Base-by-base conservation (phyloP, 2,329 filamentous ascomycete genomes). In the Pseudopyricularia cyperi region DNA sequence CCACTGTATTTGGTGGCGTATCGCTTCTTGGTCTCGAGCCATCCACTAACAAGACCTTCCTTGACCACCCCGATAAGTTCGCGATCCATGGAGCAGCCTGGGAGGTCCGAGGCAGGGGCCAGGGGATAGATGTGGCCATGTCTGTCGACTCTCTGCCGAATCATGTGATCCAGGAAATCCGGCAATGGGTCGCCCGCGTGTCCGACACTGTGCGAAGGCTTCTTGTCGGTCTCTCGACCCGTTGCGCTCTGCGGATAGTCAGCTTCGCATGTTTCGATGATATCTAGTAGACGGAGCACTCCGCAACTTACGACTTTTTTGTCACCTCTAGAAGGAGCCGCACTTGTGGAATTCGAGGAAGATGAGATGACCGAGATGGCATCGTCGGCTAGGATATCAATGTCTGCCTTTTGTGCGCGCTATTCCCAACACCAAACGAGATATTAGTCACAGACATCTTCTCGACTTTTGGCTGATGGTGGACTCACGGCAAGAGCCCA, bases 181-280 rank as follows among this genome's bases (percentile, higher is more conserved):
- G 89, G 91, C 1, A 96, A 69, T 4, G 87, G 79, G 60, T 95
- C 89, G 1, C 90, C 90, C 2, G 90, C 89, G 62, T 79, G 88
- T n/a, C 91, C 90, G 7, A 96, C 77, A n/a, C 74, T 46, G 24
- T n/a, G 55, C 19, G 66, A 49, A n/a, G 26, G 19, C 46, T 46
- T 54, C 54, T 32, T 51, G 33, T 7, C 46, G 34, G 55, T 42
- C 44, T 32, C 37, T 32, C 44, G 8, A 4, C 28, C 11, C 9
- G 34, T 44, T 49, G 24, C 42, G 15, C n/a, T 30, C 46, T 37
- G 39, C 28, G 12, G 9, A 17, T 33, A 51, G 24, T 11, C 12
- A 17, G 28, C 28, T 30, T 14, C 6, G 37, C 14, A 34, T 6
- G 7, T 19, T 26, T 11, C 11, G 3, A 12, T 22, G 9, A 17